A percentile compares a stretch with the other conserved stretches of the same genome.
Conservation (phyloP, 169 alveolate species). For the Plasmodium vivax region DNA sequence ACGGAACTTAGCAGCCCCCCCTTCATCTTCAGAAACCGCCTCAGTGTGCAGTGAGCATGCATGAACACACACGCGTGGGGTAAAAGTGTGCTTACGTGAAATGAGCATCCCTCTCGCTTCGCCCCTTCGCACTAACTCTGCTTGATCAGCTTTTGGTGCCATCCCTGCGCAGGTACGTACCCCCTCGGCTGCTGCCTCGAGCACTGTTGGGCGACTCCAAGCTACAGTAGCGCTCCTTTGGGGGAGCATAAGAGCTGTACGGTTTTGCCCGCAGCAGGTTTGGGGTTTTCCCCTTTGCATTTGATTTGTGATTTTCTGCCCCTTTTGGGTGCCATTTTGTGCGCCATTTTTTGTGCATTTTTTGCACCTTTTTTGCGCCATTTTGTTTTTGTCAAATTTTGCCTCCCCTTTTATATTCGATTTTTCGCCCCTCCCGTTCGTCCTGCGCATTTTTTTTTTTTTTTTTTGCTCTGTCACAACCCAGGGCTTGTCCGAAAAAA, state of each 20-base stretch:
- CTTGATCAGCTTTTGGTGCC: background rate
- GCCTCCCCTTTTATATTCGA: background rate
- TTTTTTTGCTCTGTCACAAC: background rate
- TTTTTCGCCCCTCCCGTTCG: background rate
- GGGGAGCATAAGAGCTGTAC: background rate
- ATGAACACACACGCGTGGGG: constrained; percentile 1
- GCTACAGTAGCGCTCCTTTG: background rate
- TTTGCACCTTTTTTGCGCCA: too few species aligned
- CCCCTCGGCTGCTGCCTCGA: background rate
- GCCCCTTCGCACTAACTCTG: background rate
- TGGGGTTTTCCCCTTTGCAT: background rate
- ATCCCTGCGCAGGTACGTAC: background rate
- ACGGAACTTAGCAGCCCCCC: background rate
- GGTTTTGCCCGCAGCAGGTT: background rate
- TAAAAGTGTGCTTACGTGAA: background rate
- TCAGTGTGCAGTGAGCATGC: background rate
- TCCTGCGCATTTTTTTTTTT: background rate
- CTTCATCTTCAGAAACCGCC: background rate
- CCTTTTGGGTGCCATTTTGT: background rate
- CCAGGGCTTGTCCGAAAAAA: background rate
- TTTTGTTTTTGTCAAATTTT: background rate
- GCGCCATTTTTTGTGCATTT: too few species aligned
- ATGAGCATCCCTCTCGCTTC: background rate
- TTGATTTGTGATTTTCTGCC: background rate
- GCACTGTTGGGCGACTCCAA: background rate